Evolutionary conservation across 768 basidiomycete species (phyloP), one percentile per base, ranked within the genome.

Genomic region (Coprinopsis strossmayeri): DNA sequence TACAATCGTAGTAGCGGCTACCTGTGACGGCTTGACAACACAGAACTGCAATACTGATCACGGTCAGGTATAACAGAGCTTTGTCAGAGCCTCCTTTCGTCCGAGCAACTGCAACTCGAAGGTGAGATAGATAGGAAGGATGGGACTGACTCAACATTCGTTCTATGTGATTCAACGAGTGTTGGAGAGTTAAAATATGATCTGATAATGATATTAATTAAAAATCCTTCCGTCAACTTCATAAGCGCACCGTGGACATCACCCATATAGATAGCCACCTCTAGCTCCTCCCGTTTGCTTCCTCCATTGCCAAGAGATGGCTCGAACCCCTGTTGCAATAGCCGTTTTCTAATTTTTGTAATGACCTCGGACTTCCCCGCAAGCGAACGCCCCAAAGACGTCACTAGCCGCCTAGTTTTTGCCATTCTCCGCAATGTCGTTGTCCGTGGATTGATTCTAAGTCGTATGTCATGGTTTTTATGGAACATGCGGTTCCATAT

Each of bases 121-220:
- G 76, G 47, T 91, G 83, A 11, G 84, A 78, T 4, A 94, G 69
- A 62, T 94, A 94, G 1, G 82, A 82, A 0, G 91, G 91, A 57
- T 94, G 90, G 15, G 87, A 87, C 55, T 94, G 84, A 53, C 84
- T 83, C 42, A 97, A 72, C 67, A 92, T 85, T 25, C 85, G 84
- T 60, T 97, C 92, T 65, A 89, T 91, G 64, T 95, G 87, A 10
- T 69, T 74, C 49, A 97, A 74, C 1, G 88, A 79, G 57, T 90
- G 85, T 58, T 94, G 90, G 48, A 97, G 69, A 2, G 89, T 82
- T 20, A 93, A 64, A 55, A 96, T 91, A 61, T 97, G 94, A 65
- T 97, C 93, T 93, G 35, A 17, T 24, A 45, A 41, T 1, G 17
- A 53, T 30, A 49, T 49, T 55, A 32, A 55, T 9, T 38, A 30